A percentile compares a stretch with the other conserved stretches of the same genome.
These are phyloP conservation scores for Haematococcus sp. DNA, from an alignment of 139 green algal genomes.

Conservation along the genomic window DNA sequence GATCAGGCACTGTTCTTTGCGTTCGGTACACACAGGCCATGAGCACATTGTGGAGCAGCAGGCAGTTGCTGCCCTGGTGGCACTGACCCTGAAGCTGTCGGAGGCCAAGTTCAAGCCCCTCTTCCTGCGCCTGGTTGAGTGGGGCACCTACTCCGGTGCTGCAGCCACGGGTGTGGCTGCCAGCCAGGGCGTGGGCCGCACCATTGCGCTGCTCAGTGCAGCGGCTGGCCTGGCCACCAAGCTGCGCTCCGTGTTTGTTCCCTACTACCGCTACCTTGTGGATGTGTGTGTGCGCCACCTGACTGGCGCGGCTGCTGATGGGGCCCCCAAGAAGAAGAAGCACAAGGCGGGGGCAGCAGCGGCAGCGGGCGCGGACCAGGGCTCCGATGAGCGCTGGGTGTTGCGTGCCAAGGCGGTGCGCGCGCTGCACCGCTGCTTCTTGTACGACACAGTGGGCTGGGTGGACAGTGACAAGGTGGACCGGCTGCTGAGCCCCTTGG, in stretches of 20 bases:
- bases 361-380: too few relatives aligned
- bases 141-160: constrained; percentile 43
- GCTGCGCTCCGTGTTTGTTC: constrained; percentile 84
- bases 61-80: constrained; percentile 55
- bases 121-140: constrained; percentile 86
- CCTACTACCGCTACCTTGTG: constrained; percentile 73
- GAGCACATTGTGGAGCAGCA: constrained; percentile 45
- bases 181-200: constrained; percentile 20
- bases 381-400: constrained; percentile 39
- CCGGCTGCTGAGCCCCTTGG: constrained; percentile 59
- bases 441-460: constrained; percentile 77
- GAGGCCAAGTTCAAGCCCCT: constrained; percentile 90
- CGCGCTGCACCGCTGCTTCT: constrained; percentile 77
- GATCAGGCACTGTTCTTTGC: too few relatives aligned
- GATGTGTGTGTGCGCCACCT: constrained; percentile 52
- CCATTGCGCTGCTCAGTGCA: constrained; percentile 49
- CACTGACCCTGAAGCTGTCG: constrained; percentile 85
- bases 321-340: constrained; percentile 48
- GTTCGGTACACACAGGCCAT: too few relatives aligned
- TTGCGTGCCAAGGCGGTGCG: constrained; percentile 57
- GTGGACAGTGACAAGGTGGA: constrained; percentile 68
- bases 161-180: constrained; percentile 2
- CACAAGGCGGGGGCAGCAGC: constrained; percentile 27
- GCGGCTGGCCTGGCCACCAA: constrained; percentile 59
- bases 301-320: constrained; percentile 14